Base-by-base conservation (phyloP, 129 eudicot genomes). In the Sambucus nigra region DNA sequence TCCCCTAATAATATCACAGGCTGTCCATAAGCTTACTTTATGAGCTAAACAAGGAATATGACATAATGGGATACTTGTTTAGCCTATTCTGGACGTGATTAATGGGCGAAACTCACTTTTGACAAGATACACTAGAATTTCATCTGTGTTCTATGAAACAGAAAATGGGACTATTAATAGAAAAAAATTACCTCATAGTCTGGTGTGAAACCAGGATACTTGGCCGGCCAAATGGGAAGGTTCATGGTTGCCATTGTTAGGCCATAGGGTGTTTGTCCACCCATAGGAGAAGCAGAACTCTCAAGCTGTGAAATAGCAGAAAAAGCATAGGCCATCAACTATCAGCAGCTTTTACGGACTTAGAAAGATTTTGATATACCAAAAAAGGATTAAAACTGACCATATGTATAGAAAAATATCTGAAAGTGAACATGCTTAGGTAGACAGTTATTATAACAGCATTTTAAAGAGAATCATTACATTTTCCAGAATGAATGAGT, bases 131-230 rank as follows among this genome's bases (percentile, higher is more conserved):
- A 51, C 42, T 11, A 29, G 21, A 16, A 40, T 14, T 3, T 31
- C 3, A 18, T 7, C 4, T 21, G 10, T 5, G n/a, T 31, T 27
- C 16, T 26, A 26, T 27, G 63, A 41, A 39, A 57, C 33, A 25
- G 8, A 9, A 52, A 28, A 15, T 26, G 20, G 57, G 25, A 15
- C 80, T 64, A 54, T 65, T 42, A 57, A 11, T 14, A 47, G 19
- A 27, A 29, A 40, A 58, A 8, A 20, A 24, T 59, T 41, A 86
- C 91, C 80, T 70, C 76, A 52, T 56, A 61, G 39, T 57, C 71
- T 53, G 73, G 80, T 35, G 68, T n/a, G 21, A 76, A 64, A 47
- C 83, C 76, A 47, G 84, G 33, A 71, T 76, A 61, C 52, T 66
- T 62, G 59, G 61, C 46, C 53, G 81, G 64, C 87, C 71, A 66